Evolutionary conservation across 2,329 filamentous ascomycete species (phyloP), one percentile per base, ranked within the genome.

Genomic region (Fusarium marasasianum): DNA sequence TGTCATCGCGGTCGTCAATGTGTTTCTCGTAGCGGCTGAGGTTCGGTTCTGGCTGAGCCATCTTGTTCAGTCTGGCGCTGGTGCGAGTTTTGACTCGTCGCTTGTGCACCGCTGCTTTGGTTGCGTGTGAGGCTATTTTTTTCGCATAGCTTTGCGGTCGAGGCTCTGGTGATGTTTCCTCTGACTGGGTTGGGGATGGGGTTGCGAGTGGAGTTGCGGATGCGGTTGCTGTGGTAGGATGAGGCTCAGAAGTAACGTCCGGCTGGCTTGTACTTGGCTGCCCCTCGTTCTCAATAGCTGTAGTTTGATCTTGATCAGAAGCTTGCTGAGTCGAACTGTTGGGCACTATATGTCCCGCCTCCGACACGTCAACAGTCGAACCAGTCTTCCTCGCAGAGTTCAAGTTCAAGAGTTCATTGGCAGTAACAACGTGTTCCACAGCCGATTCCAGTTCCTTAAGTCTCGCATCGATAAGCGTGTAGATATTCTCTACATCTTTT

Each of bases 291-390:
- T 17, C 10, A 17, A n/a, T n/a, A n/a, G n/a, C n/a, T n/a, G n/a
- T n/a, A 24, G n/a, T n/a, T 6, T 15, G 40, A n/a, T 15, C 41
- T 5, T 17, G 15, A 24, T 11, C 2, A 8, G n/a, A 4, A 17
- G 15, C 3, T 24, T 17, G 41, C 15, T 24, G 6, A 44, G 41
- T 8, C n/a, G n/a, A 1, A n/a, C 26, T 6, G 26, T 6, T 26
- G 26, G 26, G 6, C 26, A 26, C 26, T 26, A 26, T 26, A 6
- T 26, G 6, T n/a, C n/a, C n/a, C n/a, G 41, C n/a, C 41, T 18
- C n/a, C 0, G 15, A 24, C n/a, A 4, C 15, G n/a, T 44, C 4
- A 24, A 24, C 1, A 1, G 10, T 43, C 6, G 15, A 44, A 5
- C n/a, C n/a, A 12, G n/a, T 0, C 15, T 44, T 44, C n/a, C 11